These are phyloP conservation scores for Backusella mclennaniae DNA, from an alignment of 192 early-diverging fungal genomes.

Conservation along the genomic window DNA sequence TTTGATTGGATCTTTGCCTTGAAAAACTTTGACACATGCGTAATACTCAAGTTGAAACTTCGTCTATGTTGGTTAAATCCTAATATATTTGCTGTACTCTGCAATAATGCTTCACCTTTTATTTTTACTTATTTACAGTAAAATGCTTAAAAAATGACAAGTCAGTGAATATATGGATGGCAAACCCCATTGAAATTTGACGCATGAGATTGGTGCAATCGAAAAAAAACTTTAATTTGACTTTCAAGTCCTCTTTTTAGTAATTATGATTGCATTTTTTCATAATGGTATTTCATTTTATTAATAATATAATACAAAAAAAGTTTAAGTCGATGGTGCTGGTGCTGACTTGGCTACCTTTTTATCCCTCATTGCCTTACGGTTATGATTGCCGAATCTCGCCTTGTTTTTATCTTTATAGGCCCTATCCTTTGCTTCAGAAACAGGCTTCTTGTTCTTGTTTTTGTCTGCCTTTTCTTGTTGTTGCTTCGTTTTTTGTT, in stretches of 20 bases:
- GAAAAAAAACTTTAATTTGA: background rate
- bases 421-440: constrained; percentile 33
- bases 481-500: constrained; percentile 15
- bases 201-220: background rate
- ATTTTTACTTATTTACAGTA: background rate
- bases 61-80: background rate
- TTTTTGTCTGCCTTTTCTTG: background rate
- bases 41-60: background rate
- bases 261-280: background rate
- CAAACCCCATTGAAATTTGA: background rate
- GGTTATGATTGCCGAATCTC: constrained; percentile 69
- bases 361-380: constrained; percentile 70
- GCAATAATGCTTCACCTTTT: background rate
- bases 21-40: background rate
- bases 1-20: background rate
- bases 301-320: background rate
- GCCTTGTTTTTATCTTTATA: constrained; percentile 67
- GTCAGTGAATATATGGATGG: background rate
- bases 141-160: background rate
- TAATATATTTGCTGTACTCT: background rate
- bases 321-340: background rate
- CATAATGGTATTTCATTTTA: background rate
- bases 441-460: constrained; percentile 12
- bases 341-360: constrained; percentile 50
- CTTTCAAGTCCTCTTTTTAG: background rate